Base-by-base conservation (phyloP, 2,329 filamentous ascomycete genomes). In the Xylariaceae sp. region DNA sequence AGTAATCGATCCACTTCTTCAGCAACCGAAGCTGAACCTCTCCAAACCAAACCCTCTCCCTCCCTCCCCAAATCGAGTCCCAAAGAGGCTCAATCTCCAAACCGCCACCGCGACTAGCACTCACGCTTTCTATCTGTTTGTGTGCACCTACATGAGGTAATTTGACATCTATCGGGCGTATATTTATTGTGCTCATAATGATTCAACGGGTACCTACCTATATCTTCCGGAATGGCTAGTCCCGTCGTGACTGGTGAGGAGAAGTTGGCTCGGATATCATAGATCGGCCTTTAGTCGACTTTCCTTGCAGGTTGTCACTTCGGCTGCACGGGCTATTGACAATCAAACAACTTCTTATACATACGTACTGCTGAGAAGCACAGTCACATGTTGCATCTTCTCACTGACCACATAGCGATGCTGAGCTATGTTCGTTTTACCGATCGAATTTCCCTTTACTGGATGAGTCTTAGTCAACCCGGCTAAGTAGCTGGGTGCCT, bases 11-110 rank as follows among this genome's bases (percentile, higher is more conserved):
- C 44, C 48, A 26, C 19, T 47, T 21, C n/a, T n/a, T n/a, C n/a
- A n/a, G n/a, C 32, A 19, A 21, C 47, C 23, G 23, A 26, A 56
- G 23, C 48, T 46, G 43, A 50, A 51, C 48, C 23, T 48, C 53
- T 49, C 54, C 44, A 50, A n/a, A 21, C 12, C 41, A 20, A 21
- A 54, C 51, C 54, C 40, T 10, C 26, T 29, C 26, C 26, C 3
- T 37, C 7, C 32, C 7, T 37, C 32, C 12, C 14, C 32, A 12
- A 37, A 12, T 37, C 9, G 7, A 37, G 32, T 4, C 23, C 14
- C 7, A 16, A 3, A 7, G 3, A 37, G 32, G 32, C 23, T 14
- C 6, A 16, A 3, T 37, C 32, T 3, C 32, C 32, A 14, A 37
- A 37, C 32, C 32, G 32, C 32, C 32, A 37, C 32, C 3, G 32